Conservation (phyloP, 129 eudicot species). For the Helichrysum umbraculigerum region DNA sequence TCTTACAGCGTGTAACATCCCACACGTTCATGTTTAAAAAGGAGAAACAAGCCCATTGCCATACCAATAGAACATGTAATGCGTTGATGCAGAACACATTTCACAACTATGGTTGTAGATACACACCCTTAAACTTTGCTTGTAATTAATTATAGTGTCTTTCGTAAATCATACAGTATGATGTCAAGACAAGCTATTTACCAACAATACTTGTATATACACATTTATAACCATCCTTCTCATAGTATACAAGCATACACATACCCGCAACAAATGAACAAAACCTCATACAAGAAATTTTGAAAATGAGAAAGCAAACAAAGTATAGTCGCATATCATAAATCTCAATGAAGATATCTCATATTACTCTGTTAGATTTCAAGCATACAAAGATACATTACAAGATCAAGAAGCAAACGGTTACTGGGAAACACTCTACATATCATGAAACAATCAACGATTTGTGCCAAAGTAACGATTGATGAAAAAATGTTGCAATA, state of each 20-base stretch:
- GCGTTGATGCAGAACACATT: too few relatives aligned
- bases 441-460: neutral
- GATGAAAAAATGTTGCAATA: neutral
- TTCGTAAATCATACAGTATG: too few relatives aligned
- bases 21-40: too few relatives aligned
- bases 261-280: too few relatives aligned
- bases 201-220: neutral
- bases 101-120: too few relatives aligned
- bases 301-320: neutral
- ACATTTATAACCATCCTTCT: neutral
- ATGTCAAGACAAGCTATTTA: neutral
- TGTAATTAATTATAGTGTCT: too few relatives aligned
- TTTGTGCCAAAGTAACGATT: neutral
- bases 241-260: neutral
- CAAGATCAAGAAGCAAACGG: conserved; percentile 1
- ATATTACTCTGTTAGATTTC: neutral
- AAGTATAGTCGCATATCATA: neutral
- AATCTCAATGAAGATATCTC: neutral
- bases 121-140: neutral
- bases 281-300: neutral
- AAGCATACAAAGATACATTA: neutral
- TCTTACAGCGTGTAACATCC: too few relatives aligned
- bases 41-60: too few relatives aligned
- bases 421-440: neutral
- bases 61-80: too few relatives aligned